Percentiles rank a stretch among this genome's conserved stretches.
Conservation (phyloP, 2,329 filamentous ascomycete species). For the Monosporascus sp. region DNA sequence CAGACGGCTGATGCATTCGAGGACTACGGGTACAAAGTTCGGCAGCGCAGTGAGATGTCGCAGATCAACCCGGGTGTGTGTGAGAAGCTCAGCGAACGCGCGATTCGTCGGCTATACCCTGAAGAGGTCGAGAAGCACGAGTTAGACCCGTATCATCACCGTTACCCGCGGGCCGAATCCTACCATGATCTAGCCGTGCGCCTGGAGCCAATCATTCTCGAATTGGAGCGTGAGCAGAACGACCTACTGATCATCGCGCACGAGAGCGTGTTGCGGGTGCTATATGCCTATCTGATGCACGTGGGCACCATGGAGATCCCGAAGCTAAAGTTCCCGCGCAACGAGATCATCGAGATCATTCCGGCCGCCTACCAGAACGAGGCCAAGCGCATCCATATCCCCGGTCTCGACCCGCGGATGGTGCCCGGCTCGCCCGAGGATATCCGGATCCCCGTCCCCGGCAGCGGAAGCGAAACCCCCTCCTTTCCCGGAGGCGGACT, state of each 20-base stretch:
- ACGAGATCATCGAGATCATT: slow-evolving; percentile 98
- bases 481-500: slow-evolving; percentile 44
- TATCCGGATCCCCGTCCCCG: slow-evolving; percentile 69
- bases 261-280: slow-evolving; percentile 91
- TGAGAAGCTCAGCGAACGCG: slow-evolving; percentile 82
- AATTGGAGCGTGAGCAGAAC: slow-evolving; percentile 93
- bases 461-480: slow-evolving; percentile 35
- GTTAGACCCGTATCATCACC: slow-evolving; percentile 91
- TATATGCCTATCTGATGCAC: slow-evolving; percentile 98
- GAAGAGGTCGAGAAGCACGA: slow-evolving; percentile 93
- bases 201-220: slow-evolving; percentile 94
- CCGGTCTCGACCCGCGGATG: slow-evolving; percentile 58
- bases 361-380: slow-evolving; percentile 97
- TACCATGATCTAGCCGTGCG: slow-evolving; percentile 98
- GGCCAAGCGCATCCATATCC: slow-evolving; percentile 84
- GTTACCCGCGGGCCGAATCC: slow-evolving; percentile 94
- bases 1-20: slow-evolving; percentile 84
- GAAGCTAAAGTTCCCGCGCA: slow-evolving; percentile 83
- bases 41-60: slow-evolving; percentile 92
- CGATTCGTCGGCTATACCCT: slow-evolving; percentile 76
- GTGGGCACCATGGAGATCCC: slow-evolving; percentile 95
- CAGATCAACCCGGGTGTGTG: slow-evolving; percentile 96
- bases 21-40: slow-evolving; percentile 74
- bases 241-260: slow-evolving; percentile 98
- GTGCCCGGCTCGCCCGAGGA: slow-evolving; percentile 77